phyloP scores from a whole-genome alignment of 108 stramenopile species.

The Phaeodactylum tricornutum region DNA sequence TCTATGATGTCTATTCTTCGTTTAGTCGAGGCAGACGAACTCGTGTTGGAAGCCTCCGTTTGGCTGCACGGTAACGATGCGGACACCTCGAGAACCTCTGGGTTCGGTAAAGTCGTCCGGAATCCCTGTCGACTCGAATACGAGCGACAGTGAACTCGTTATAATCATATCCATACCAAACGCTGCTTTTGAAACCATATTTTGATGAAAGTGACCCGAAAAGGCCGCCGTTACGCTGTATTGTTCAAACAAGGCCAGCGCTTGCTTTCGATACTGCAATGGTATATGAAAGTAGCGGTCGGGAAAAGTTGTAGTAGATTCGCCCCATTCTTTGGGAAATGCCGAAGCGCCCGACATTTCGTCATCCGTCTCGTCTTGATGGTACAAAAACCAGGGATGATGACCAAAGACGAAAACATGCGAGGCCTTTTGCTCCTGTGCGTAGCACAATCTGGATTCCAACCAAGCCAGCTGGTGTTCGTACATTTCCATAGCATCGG shows the following conservation, averaged over 20 bases:
- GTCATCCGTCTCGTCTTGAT: slow-evolving; percentile 55
- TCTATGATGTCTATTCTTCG: too few relatives aligned
- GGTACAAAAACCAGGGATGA: slow-evolving; percentile 65
- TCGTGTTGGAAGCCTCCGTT: not conserved
- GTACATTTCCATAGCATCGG: slow-evolving; percentile 33
- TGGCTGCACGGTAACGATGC: slow-evolving; percentile 24
- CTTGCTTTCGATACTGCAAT: slow-evolving; percentile 22
- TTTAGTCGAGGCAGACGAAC: too few relatives aligned
- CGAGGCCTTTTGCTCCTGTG: slow-evolving; percentile 21
- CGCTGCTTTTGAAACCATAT: slow-evolving; percentile 37
- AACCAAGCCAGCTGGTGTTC: slow-evolving; percentile 44
- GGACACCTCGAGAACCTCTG: slow-evolving; percentile 16
- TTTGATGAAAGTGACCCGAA: slow-evolving; percentile 70
- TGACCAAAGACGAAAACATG: slow-evolving; percentile 61
- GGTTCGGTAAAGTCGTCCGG: slow-evolving; percentile 17
- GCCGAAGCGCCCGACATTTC: slow-evolving; percentile 2
- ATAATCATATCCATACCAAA: slow-evolving; percentile 72
- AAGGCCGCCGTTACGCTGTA: slow-evolving; percentile 49
- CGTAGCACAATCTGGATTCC: slow-evolving; percentile 43
- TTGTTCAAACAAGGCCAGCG: slow-evolving; percentile 36
- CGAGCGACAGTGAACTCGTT: slow-evolving; percentile 39
- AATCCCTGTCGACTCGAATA: slow-evolving; percentile 22
- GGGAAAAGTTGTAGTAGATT: too few relatives aligned
- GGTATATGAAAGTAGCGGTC: slow-evolving; percentile 58
- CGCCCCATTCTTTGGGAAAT: not conserved